These are phyloP conservation scores for Fusarium sp. DNA, from an alignment of 2,329 filamentous ascomycete genomes.

Conservation along the genomic window DNA sequence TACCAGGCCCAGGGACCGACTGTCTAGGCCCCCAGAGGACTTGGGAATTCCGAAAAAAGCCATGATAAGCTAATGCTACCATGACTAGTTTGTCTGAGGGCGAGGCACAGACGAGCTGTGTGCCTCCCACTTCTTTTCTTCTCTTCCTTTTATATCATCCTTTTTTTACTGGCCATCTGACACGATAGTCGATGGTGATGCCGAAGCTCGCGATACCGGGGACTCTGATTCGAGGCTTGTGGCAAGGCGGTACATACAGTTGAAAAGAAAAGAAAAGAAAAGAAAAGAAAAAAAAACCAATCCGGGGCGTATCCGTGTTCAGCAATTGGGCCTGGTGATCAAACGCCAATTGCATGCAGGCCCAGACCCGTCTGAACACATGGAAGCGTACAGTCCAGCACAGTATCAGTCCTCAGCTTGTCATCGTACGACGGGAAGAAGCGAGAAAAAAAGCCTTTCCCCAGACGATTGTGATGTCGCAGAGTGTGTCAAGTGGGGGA, in stretches of 20 bases:
- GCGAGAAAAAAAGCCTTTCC: conserved; percentile 26
- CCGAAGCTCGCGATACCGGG: conserved; percentile 31
- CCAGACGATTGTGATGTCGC: conserved; percentile 33
- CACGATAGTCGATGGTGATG: conserved; percentile 35
- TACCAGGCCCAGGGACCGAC: conserved; percentile 23
- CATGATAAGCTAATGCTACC: conserved; percentile 38
- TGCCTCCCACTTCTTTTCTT: conserved; percentile 28
- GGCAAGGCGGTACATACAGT: conserved; percentile 12
- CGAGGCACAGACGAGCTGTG: conserved; percentile 33
- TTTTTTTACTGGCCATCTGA: conserved; percentile 41
- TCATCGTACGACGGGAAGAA: conserved; percentile 45
- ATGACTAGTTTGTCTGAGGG: conserved; percentile 32
- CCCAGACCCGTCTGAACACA: background rate
- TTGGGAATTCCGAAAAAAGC: conserved; percentile 19
- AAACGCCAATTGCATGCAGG: conserved; percentile 13
- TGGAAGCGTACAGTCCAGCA: background rate
- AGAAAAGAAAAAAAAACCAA: background rate
- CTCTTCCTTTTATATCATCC: conserved; percentile 13
- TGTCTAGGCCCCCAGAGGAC: conserved; percentile 3
- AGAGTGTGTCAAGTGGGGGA: conserved; percentile 43
- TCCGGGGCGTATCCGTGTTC: conserved; percentile 18
- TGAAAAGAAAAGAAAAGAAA: background rate
- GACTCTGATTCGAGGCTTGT: conserved; percentile 38
- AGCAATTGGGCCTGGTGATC: conserved; percentile 28
- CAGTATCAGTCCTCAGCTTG: conserved; percentile 4